Evolutionary conservation across 805 yeast species (phyloP).

Genomic region (Spathaspora sp.): DNA sequence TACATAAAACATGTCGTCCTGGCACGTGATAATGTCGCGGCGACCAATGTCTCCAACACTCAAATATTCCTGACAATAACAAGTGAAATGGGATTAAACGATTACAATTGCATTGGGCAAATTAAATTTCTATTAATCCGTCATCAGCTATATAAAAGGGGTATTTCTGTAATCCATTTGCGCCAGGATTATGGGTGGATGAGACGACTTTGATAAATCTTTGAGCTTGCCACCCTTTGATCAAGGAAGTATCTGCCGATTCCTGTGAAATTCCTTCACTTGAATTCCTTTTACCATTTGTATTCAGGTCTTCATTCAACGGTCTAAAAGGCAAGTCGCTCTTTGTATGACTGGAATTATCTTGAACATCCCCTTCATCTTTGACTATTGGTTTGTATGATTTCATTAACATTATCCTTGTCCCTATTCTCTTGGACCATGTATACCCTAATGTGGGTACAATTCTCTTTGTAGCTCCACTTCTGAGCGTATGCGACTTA

Average conservation of each 20-base stretch:
- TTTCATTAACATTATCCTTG: slow-evolving; percentile 25
- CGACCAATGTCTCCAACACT: no score
- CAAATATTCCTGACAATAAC: no score
- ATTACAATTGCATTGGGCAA: background rate
- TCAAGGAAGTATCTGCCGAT: slow-evolving; percentile 7
- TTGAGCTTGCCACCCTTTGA: slow-evolving; percentile 24
- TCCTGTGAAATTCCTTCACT: background rate
- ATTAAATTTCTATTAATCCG: slow-evolving; percentile 13
- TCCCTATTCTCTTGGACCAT: slow-evolving; percentile 25
- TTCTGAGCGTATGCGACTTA: slow-evolving; percentile 8
- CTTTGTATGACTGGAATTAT: slow-evolving; percentile 6
- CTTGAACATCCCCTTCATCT: background rate
- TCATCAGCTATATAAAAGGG: slow-evolving; percentile 14
- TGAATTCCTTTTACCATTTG: slow-evolving; percentile 2
- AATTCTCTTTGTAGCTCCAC: slow-evolving; percentile 14
- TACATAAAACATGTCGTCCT: no score
- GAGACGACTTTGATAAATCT: slow-evolving; percentile 21
- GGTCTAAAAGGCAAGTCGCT: slow-evolving; percentile 12
- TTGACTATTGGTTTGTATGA: slow-evolving; percentile 21
- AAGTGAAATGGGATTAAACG: background rate
- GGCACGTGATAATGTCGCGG: no score
- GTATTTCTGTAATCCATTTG: slow-evolving; percentile 7
- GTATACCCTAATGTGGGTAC: slow-evolving; percentile 33
- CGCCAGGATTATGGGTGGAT: slow-evolving; percentile 6
- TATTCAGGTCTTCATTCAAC: slow-evolving; percentile 11